Conservation (phyloP, 768 basidiomycete species). For the Cystofilobasidium capitatum region DNA sequence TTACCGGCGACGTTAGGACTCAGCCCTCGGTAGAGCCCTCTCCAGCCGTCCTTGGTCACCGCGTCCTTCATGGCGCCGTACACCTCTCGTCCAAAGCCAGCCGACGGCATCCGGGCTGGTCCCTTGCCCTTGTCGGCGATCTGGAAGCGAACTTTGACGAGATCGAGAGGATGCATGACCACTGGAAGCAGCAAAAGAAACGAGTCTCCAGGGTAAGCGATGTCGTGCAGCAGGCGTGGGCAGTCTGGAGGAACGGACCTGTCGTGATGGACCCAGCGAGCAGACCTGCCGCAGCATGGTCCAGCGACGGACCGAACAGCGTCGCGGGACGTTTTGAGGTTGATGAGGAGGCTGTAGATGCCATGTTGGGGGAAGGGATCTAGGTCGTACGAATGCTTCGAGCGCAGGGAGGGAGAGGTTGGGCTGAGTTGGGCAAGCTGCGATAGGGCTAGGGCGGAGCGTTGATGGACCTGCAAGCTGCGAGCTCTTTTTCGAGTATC, state of each 20-base stretch:
- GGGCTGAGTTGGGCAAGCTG: too few relatives aligned
- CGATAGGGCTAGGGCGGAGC: too few relatives aligned
- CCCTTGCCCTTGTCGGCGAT: constrained; percentile 51
- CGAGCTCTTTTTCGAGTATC: too few relatives aligned
- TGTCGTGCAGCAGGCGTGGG: too few relatives aligned
- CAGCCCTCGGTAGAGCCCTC: constrained; percentile 81
- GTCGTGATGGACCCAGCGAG: constrained; percentile 87
- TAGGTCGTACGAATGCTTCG: too few relatives aligned
- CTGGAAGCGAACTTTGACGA: constrained; percentile 89
- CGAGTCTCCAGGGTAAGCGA: too few relatives aligned
- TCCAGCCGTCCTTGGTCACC: constrained; percentile 62
- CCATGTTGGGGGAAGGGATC: too few relatives aligned
- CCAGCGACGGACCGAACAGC: constrained; percentile 37
- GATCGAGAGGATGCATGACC: constrained; percentile 94
- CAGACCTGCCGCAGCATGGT: constrained; percentile 89
- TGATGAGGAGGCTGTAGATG: background rate
- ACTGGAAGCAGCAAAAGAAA: constrained; percentile 42
- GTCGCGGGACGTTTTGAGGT: constrained; percentile 10
- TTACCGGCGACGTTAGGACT: constrained; percentile 87
- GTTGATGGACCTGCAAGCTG: too few relatives aligned
- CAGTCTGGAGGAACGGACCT: background rate
- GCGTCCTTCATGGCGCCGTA: constrained; percentile 66
- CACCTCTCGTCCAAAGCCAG: constrained; percentile 47
- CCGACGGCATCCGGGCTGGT: constrained; percentile 21
- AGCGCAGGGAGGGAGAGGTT: too few relatives aligned